phyloP scores from a whole-genome alignment of 2,329 filamentous ascomycete genomes.

The Pseudogymnoascus sp. region DNA sequence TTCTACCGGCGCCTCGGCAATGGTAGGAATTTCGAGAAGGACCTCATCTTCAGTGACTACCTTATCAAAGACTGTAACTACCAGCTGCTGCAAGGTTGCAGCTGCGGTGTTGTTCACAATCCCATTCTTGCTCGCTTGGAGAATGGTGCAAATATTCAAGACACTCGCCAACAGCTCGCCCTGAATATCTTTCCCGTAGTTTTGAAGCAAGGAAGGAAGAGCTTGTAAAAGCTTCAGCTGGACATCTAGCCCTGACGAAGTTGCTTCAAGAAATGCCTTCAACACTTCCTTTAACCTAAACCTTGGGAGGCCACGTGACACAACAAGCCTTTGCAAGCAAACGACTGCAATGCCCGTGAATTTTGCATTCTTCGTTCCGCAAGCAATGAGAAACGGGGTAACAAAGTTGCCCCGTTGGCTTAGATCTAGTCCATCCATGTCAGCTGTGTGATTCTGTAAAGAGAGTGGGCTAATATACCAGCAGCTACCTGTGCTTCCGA shows the following conservation, averaged over 20 bases:
- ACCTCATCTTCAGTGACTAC: constrained; percentile 68
- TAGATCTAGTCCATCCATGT: constrained; percentile 52
- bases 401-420: constrained; percentile 74
- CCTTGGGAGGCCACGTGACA: constrained; percentile 69
- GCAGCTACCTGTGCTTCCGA: constrained; percentile 53
- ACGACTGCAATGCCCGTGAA: constrained; percentile 81
- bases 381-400: constrained; percentile 89
- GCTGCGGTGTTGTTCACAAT: constrained; percentile 94
- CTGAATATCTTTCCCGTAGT: constrained; percentile 74
- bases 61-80: constrained; percentile 89
- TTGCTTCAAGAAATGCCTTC: constrained; percentile 77
- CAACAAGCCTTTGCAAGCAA: constrained; percentile 80
- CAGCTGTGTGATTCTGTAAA: constrained; percentile 9
- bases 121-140: constrained; percentile 85
- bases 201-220: constrained; percentile 79
- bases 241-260: constrained; percentile 72
- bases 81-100: constrained; percentile 89
- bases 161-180: constrained; percentile 73
- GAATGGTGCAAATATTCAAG: constrained; percentile 81
- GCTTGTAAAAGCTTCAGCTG: constrained; percentile 95
- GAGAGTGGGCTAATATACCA: constrained; percentile 20
- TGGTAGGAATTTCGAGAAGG: constrained; percentile 43
- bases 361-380: constrained; percentile 80
- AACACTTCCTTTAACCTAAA: constrained; percentile 77
- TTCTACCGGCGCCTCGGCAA: constrained; percentile 59